A percentile compares a stretch with the other conserved stretches of the same genome.
Conservation (phyloP, 352 stramenopile genomes). For the Globisporangium sylvaticum region DNA sequence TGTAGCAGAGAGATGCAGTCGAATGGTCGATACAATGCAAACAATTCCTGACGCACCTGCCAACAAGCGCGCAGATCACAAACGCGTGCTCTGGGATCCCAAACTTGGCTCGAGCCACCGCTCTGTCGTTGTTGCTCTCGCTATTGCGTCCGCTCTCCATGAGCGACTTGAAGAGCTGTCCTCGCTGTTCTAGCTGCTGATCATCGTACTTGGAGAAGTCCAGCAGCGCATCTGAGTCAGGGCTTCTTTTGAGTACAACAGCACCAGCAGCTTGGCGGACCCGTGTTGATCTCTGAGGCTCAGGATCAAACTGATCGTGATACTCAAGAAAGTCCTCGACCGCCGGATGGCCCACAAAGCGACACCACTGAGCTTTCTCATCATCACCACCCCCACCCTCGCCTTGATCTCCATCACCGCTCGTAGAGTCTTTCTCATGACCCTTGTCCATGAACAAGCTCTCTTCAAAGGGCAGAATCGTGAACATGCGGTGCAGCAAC, state of each 20-base stretch:
- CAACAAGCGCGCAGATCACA: conserved; percentile 61
- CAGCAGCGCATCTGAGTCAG: conserved; percentile 22
- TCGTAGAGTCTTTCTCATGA: not conserved
- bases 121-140: not conserved
- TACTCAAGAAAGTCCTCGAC: conserved; percentile 66
- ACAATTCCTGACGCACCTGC: conserved; percentile 32
- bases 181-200: conserved; percentile 12
- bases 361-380: conserved; percentile 26
- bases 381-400: not conserved
- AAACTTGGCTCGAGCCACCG: conserved; percentile 15
- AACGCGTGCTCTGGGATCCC: conserved; percentile 33
- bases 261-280: too few species aligned
- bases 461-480: conserved; percentile 67
- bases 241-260: not conserved
- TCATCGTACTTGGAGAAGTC: conserved; percentile 22
- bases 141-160: conserved; percentile 14
- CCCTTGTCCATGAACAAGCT: conserved; percentile 30
- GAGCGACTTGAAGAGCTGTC: conserved; percentile 20
- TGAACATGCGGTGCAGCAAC: conserved; percentile 64
- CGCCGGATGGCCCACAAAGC: conserved; percentile 65
- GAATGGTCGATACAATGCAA: not conserved
- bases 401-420: not conserved
- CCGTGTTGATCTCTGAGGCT: not conserved
- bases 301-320: conserved; percentile 32
- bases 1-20: not conserved